A percentile compares a stretch with the other conserved stretches of the same genome.
phyloP scores from a whole-genome alignment of 768 basidiomycete genomes.

The Suillus cothurnatus region DNA sequence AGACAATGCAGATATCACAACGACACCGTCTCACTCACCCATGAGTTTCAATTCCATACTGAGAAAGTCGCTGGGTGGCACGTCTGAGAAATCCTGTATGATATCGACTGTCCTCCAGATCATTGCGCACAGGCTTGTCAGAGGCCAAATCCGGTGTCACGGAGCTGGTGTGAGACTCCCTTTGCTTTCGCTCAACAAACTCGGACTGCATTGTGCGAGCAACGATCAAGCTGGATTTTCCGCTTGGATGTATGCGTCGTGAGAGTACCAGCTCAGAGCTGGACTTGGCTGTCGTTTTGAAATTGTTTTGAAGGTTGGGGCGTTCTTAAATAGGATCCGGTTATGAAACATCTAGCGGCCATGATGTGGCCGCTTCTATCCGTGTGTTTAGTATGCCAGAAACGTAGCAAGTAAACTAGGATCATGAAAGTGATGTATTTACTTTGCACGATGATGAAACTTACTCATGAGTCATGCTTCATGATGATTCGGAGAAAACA shows the following conservation, averaged over 20 bases:
- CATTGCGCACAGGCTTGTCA: not conserved
- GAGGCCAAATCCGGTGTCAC: not conserved
- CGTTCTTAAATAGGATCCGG: not conserved
- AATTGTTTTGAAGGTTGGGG: not conserved
- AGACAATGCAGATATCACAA: not conserved
- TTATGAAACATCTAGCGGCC: not conserved
- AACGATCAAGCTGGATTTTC: not conserved
- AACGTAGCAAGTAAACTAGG: not conserved
- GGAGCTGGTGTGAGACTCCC: not conserved
- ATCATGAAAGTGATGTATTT: no score
- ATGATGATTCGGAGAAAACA: no score
- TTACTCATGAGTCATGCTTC: not conserved
- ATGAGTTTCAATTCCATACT: constrained; percentile 43
- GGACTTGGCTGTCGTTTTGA: not conserved
- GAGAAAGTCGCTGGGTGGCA: constrained; percentile 31
- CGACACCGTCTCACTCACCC: constrained; percentile 30
- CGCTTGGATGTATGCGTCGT: not conserved
- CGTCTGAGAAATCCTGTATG: constrained; percentile 19
- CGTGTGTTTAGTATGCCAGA: not conserved
- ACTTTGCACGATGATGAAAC: not conserved
- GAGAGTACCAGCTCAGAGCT: not conserved
- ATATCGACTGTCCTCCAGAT: not conserved
- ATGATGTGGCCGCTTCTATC: not conserved
- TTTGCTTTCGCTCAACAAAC: not conserved
- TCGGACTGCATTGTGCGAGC: not conserved